Percentiles rank a stretch among this genome's conserved stretches.
phyloP scores from a whole-genome alignment of 2,329 filamentous ascomycete species.

The Aspergillus sergii region DNA sequence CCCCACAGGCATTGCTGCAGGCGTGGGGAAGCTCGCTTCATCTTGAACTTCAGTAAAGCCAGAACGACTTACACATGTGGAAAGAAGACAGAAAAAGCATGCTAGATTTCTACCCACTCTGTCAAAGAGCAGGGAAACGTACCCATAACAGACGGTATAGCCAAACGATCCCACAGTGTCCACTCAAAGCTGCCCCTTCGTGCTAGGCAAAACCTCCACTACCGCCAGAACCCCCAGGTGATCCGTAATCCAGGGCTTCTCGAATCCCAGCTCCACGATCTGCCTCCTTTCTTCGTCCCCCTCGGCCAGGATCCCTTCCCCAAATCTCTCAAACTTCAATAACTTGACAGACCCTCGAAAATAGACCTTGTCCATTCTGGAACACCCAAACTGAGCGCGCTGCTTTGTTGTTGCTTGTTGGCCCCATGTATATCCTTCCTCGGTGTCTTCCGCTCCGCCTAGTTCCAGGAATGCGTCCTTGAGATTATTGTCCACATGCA shows the following conservation, averaged over 20 bases:
- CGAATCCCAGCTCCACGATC: constrained; percentile 9
- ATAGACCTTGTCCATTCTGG: constrained; percentile 16
- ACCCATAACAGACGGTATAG: not conserved
- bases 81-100: too few relatives aligned
- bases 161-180: not conserved
- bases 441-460: constrained; percentile 8
- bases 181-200: not conserved
- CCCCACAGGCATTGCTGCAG: too few relatives aligned
- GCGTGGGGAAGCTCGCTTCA: too few relatives aligned
- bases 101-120: not conserved
- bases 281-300: not conserved
- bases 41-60: too few relatives aligned
- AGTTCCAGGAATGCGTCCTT: constrained; percentile 14
- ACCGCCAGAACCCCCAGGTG: constrained; percentile 13
- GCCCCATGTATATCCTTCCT: constrained; percentile 15
- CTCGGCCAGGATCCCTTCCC: constrained; percentile 4
- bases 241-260: constrained; percentile 17
- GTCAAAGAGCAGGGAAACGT: too few relatives aligned
- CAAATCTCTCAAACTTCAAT: constrained; percentile 8
- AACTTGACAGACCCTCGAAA: not conserved
- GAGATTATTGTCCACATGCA: constrained; percentile 10
- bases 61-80: too few relatives aligned
- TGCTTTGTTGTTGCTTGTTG: constrained; percentile 10
- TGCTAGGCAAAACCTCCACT: not conserved
- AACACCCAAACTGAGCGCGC: constrained; percentile 9